phyloP scores from a whole-genome alignment of 108 stramenopile genomes.

The Fragilariopsis cylindrus region DNA sequence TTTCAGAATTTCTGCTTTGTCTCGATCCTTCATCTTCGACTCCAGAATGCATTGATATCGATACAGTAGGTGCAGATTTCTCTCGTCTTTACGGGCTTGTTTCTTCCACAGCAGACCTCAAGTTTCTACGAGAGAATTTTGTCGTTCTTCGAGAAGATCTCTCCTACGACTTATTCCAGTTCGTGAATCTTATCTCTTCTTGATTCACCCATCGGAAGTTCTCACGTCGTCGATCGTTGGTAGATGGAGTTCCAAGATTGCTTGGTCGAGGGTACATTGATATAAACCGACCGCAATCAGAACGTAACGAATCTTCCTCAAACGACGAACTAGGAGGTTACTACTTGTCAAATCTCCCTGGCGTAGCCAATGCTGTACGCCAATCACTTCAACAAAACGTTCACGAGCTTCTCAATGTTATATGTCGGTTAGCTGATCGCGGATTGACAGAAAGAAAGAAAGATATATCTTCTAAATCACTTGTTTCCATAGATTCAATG shows the following conservation, averaged over 20 bases:
- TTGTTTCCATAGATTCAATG: slow-evolving; percentile 26
- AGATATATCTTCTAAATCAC: not conserved
- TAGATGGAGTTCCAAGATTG: slow-evolving; percentile 46
- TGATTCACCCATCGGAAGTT: slow-evolving; percentile 5
- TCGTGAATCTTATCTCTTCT: slow-evolving; percentile 34
- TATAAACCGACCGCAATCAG: not conserved
- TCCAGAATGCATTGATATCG: slow-evolving; percentile 9
- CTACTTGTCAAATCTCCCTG: slow-evolving; percentile 31
- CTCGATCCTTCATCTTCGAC: slow-evolving; percentile 11
- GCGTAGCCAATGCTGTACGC: slow-evolving; percentile 1
- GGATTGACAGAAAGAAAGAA: not conserved
- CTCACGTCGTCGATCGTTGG: slow-evolving; percentile 43
- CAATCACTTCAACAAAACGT: slow-evolving; percentile 19
- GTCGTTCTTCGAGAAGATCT: slow-evolving; percentile 40
- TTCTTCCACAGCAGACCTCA: slow-evolving; percentile 35
- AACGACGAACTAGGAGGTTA: slow-evolving; percentile 26
- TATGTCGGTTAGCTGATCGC: slow-evolving; percentile 6
- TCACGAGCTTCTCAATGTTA: slow-evolving; percentile 13
- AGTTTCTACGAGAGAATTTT: slow-evolving; percentile 35
- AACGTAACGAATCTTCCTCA: not conserved
- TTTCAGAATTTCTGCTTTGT: slow-evolving; percentile 25
- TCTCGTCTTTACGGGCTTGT: slow-evolving; percentile 35
- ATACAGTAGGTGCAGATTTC: slow-evolving; percentile 17
- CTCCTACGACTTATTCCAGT: slow-evolving; percentile 52
- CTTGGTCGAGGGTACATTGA: slow-evolving; percentile 33